Evolutionary conservation across 108 stramenopile species (phyloP).

Genomic region (Cyclotella atomus): DNA sequence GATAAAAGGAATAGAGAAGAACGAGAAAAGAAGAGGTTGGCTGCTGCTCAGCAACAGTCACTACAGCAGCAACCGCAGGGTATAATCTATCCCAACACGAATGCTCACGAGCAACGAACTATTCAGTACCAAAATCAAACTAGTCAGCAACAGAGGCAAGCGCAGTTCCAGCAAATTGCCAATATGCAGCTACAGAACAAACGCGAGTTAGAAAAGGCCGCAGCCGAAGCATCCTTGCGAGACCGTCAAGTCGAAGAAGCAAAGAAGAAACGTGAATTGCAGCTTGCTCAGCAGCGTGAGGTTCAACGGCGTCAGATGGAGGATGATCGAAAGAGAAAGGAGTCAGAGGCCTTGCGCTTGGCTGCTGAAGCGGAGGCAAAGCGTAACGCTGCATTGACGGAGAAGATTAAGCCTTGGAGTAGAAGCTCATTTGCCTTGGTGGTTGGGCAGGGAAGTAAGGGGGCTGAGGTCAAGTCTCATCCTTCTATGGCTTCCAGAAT

Average conservation of each 20-base stretch:
- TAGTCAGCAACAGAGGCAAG: conserved; percentile 19
- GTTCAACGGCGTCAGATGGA: conserved; percentile 28
- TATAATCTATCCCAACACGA: background rate
- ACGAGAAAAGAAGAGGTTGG: conserved; percentile 35
- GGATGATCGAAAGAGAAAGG: conserved; percentile 32
- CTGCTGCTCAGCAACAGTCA: conserved; percentile 20
- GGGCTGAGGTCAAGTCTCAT: conserved; percentile 4
- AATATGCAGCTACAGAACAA: conserved; percentile 26
- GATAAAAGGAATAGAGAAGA: conserved; percentile 55
- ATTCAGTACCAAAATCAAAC: background rate
- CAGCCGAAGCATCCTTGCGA: conserved; percentile 37
- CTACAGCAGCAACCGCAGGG: background rate
- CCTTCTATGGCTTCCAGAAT: background rate
- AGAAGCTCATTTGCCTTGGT: conserved; percentile 40
- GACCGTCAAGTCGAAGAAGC: conserved; percentile 30
- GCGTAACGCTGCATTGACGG: conserved; percentile 18
- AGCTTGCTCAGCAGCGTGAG: conserved; percentile 13
- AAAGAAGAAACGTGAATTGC: conserved; percentile 14
- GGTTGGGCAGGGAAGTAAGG: conserved; percentile 28
- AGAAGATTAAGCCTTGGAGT: conserved; percentile 46
- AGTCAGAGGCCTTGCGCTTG: conserved; percentile 20
- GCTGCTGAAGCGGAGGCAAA: conserved; percentile 33
- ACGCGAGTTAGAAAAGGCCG: conserved; percentile 33
- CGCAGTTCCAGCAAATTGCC: conserved; percentile 20
- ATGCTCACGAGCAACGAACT: no score